Percentiles rank a stretch among this genome's conserved stretches.
Conservation (phyloP, 2,329 filamentous ascomycete genomes). For the Arthrobotrys musiformis region DNA sequence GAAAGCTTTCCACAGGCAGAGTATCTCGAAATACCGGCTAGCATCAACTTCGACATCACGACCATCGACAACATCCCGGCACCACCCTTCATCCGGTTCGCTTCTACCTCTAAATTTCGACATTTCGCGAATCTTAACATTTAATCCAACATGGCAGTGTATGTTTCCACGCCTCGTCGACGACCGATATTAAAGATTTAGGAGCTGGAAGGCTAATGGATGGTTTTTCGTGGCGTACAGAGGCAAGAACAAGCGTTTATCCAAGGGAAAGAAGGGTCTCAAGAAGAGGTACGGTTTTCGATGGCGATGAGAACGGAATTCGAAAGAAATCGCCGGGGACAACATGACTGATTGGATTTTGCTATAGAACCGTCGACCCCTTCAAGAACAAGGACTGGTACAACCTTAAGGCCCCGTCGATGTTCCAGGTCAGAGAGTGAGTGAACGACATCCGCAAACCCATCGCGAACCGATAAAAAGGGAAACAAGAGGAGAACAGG, state of each 20-base stretch:
- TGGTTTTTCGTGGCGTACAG: slow-evolving; percentile 37
- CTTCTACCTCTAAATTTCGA: slow-evolving; percentile 41
- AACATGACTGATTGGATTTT: slow-evolving; percentile 66
- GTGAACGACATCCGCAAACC: slow-evolving; percentile 36
- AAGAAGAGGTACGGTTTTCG: slow-evolving; percentile 53
- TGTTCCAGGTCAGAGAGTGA: slow-evolving; percentile 47
- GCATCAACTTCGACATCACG: slow-evolving; percentile 53
- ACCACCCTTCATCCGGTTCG: slow-evolving; percentile 43
- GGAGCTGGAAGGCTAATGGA: slow-evolving; percentile 44
- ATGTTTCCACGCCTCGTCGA: slow-evolving; percentile 30
- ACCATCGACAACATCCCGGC: slow-evolving; percentile 46
- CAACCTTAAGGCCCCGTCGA: slow-evolving; percentile 81
- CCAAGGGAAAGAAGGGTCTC: slow-evolving; percentile 93
- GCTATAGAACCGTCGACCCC: slow-evolving; percentile 98
- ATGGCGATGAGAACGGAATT: not conserved
- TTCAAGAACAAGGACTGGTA: slow-evolving; percentile 99
- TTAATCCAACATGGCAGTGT: slow-evolving; percentile 54
- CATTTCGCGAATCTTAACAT: slow-evolving; percentile 39
- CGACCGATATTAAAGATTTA: not conserved
- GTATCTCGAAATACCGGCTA: slow-evolving; percentile 55
- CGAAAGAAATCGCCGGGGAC: not conserved
- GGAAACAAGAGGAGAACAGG: not conserved
- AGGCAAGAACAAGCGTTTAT: slow-evolving; percentile 92
- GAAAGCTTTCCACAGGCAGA: slow-evolving; percentile 32
- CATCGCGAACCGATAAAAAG: not conserved